Conservation (phyloP, 805 yeast species). For the Suhomyces sp. region DNA sequence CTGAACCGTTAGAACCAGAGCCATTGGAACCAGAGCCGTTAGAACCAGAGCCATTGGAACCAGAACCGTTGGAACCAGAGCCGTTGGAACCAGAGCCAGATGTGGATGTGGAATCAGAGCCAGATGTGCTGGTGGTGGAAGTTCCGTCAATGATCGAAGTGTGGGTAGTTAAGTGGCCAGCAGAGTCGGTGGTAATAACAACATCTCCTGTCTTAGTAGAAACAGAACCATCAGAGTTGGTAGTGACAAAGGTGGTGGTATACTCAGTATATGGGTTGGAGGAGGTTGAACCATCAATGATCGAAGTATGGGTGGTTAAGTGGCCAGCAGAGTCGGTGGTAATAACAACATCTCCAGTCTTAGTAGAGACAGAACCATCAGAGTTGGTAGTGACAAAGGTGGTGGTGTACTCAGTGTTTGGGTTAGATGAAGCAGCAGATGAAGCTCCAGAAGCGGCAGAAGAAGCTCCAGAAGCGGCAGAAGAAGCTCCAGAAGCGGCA, state of each 20-base stretch:
- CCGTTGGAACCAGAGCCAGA: no score
- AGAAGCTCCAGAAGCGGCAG: constrained; percentile 6
- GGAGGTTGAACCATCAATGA: constrained; percentile 5
- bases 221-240: constrained; percentile 14
- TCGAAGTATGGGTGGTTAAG: constrained; percentile 14
- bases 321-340: constrained; percentile 14
- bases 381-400: constrained; percentile 1
- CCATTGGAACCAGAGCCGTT: no score
- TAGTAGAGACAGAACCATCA: constrained; percentile 3
- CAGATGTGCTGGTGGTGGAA: neutral
- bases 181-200: constrained; percentile 16
- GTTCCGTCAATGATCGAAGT: constrained; percentile 9
- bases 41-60: no score
- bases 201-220: constrained; percentile 19
- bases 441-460: constrained; percentile 1
- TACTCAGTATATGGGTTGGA: constrained; percentile 9
- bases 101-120: no score
- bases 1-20: no score
- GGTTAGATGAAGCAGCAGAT: constrained; percentile 1
- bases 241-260: constrained; percentile 17
- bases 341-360: constrained; percentile 7
- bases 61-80: no score
- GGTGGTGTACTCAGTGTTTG: neutral
- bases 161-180: constrained; percentile 15
- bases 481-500: constrained; percentile 2